phyloP scores from a whole-genome alignment of 495 filamentous ascomycete species.

The Xylaria scruposa region DNA sequence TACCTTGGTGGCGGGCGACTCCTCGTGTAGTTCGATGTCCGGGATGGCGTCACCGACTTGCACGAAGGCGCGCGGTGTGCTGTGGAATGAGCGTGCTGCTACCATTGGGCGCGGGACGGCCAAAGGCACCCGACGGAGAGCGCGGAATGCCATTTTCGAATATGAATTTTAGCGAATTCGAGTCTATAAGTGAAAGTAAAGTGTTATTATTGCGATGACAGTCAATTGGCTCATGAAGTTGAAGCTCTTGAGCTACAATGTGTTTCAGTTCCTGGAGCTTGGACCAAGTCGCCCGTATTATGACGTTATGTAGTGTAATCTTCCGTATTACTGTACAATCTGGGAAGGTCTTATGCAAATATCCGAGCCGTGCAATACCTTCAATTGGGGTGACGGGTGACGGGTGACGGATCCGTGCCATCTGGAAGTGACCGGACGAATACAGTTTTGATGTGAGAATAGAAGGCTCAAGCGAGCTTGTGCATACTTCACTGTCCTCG shows the following conservation, averaged over 20 bases:
- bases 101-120: constrained; percentile 21
- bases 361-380: too few relatives aligned
- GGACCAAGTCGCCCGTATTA: background rate
- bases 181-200: background rate
- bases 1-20: constrained; percentile 78
- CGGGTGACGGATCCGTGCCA: too few relatives aligned
- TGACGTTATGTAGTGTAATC: background rate
- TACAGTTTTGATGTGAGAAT: too few relatives aligned
- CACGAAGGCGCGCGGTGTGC: constrained; percentile 56
- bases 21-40: constrained; percentile 67
- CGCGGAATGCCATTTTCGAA: constrained; percentile 38
- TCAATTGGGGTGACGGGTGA: too few relatives aligned
- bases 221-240: background rate
- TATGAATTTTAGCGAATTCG: background rate
- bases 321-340: too few relatives aligned
- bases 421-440: too few relatives aligned
- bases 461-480: too few relatives aligned
- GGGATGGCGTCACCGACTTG: constrained; percentile 68
- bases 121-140: constrained; percentile 32
- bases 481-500: too few relatives aligned
- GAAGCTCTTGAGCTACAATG: background rate
- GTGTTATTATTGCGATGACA: background rate
- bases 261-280: constrained; percentile 5
- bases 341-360: too few relatives aligned
- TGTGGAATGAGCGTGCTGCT: constrained; percentile 56